These are phyloP conservation scores for Simmondsia chinensis DNA, from an alignment of 148 eudicot genomes.

Conservation along the genomic window DNA sequence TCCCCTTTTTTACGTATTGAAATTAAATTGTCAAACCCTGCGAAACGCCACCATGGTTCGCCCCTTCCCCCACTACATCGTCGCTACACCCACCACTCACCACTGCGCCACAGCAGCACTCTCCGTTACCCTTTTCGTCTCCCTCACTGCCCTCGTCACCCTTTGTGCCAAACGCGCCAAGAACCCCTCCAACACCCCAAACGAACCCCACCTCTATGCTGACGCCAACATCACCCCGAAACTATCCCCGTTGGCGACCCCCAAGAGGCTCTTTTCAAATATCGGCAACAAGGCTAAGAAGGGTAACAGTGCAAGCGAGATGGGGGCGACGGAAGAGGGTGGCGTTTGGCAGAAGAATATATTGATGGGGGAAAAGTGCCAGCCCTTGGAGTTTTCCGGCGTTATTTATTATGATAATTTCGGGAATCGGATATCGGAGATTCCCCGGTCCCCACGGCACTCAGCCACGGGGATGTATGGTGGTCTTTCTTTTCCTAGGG, in stretches of 20 bases:
- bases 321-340: constrained; percentile 37
- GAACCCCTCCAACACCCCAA: constrained; percentile 4
- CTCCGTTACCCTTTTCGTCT: constrained; percentile 33
- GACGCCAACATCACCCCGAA: constrained; percentile 5
- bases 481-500: constrained; percentile 27
- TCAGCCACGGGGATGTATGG: constrained; percentile 8
- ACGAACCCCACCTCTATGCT: background rate
- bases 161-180: constrained; percentile 44
- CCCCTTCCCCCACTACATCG: too few species aligned
- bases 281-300: constrained; percentile 20
- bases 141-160: constrained; percentile 30
- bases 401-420: constrained; percentile 59
- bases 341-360: constrained; percentile 78
- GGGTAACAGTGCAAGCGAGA: constrained; percentile 7
- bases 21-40: too few species aligned
- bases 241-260: constrained; percentile 22
- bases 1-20: too few species aligned
- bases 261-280: constrained; percentile 29
- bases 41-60: too few species aligned
- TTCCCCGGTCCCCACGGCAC: constrained; percentile 54
- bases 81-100: too few species aligned
- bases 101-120: too few species aligned
- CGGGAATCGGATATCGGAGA: constrained; percentile 40
- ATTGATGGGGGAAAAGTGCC: constrained; percentile 80
- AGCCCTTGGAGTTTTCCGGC: constrained; percentile 68